These are phyloP conservation scores for Kodamaea kakaduensis DNA, from an alignment of 805 yeast species.

Conservation along the genomic window DNA sequence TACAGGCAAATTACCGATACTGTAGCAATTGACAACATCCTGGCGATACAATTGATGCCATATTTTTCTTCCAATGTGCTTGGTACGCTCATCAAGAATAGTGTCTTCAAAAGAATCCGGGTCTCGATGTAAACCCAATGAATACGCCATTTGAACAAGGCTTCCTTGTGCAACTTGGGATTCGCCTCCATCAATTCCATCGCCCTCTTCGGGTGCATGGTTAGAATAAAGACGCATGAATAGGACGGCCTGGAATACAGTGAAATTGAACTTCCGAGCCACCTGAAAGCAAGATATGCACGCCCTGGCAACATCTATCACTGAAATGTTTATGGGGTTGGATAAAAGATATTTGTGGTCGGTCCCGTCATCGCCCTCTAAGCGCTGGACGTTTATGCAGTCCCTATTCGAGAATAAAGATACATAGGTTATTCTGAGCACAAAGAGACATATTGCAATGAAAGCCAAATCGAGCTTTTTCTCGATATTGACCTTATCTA, in stretches of 20 bases:
- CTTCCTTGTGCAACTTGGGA: slow-evolving; percentile 10
- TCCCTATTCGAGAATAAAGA: slow-evolving; percentile 35
- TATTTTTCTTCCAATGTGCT: slow-evolving; percentile 52
- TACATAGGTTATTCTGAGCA: slow-evolving; percentile 33
- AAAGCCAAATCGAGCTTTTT: slow-evolving; percentile 31
- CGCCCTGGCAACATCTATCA: slow-evolving; percentile 18
- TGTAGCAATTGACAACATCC: slow-evolving; percentile 10
- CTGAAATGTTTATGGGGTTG: slow-evolving; percentile 21
- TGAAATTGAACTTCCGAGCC: slow-evolving; percentile 11
- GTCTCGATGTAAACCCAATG: slow-evolving; percentile 22
- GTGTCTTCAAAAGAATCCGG: slow-evolving; percentile 21
- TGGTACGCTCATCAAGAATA: slow-evolving; percentile 28
- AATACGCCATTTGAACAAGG: slow-evolving; percentile 19
- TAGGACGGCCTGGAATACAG: slow-evolving; percentile 12
- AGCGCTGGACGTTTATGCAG: slow-evolving; percentile 24
- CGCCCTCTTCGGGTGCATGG: slow-evolving; percentile 15
- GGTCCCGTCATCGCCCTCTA: slow-evolving; percentile 20
- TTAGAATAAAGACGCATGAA: slow-evolving; percentile 10
- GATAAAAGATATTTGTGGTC: slow-evolving; percentile 16
- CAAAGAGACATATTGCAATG: slow-evolving; percentile 30
- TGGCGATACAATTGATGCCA: slow-evolving; percentile 48
- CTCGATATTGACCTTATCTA: slow-evolving; percentile 24
- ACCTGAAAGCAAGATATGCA: slow-evolving; percentile 19
- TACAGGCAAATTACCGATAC: slow-evolving; percentile 17
- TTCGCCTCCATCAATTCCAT: slow-evolving; percentile 13